Percentiles rank a stretch among this genome's conserved stretches.
These are phyloP conservation scores for Aechmea fasciata DNA, from an alignment of 176 grass and related monocot genomes.

Conservation along the genomic window DNA sequence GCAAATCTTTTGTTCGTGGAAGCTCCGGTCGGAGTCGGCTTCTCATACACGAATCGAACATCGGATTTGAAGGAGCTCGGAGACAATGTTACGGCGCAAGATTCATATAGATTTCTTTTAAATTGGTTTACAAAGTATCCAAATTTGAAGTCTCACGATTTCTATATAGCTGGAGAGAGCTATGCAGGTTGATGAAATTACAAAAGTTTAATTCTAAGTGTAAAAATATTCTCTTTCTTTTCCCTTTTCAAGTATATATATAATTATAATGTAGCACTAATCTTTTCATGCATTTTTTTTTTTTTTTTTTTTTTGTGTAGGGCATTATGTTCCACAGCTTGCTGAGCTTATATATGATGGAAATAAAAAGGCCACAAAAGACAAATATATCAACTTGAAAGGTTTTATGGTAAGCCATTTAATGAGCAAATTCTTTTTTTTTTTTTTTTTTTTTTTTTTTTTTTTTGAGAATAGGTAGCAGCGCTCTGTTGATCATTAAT, in stretches of 20 bases:
- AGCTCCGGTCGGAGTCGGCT: slow-evolving; percentile 78
- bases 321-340: slow-evolving; percentile 94
- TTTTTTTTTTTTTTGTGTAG: slow-evolving; percentile 22
- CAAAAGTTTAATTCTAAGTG: no score
- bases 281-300: neutral
- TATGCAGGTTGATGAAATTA: slow-evolving; percentile 48
- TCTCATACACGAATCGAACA: slow-evolving; percentile 80
- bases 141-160: slow-evolving; percentile 64
- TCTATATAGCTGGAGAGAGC: slow-evolving; percentile 88
- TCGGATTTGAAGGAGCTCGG: slow-evolving; percentile 56
- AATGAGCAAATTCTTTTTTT: neutral
- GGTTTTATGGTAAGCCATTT: slow-evolving; percentile 67
- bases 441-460: no score
- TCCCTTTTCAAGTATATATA: neutral
- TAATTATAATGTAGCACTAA: neutral
- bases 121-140: slow-evolving; percentile 76
- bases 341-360: slow-evolving; percentile 78
- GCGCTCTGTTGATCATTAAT: no score
- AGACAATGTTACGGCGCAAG: slow-evolving; percentile 59
- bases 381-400: slow-evolving; percentile 64
- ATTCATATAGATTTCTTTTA: slow-evolving; percentile 64
- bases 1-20: slow-evolving; percentile 91
- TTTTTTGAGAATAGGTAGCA: no score
- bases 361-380: slow-evolving; percentile 49
- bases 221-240: neutral